These are phyloP conservation scores for Cenchrus purpureus DNA, from an alignment of 176 grass and related monocot species.

Conservation along the genomic window DNA sequence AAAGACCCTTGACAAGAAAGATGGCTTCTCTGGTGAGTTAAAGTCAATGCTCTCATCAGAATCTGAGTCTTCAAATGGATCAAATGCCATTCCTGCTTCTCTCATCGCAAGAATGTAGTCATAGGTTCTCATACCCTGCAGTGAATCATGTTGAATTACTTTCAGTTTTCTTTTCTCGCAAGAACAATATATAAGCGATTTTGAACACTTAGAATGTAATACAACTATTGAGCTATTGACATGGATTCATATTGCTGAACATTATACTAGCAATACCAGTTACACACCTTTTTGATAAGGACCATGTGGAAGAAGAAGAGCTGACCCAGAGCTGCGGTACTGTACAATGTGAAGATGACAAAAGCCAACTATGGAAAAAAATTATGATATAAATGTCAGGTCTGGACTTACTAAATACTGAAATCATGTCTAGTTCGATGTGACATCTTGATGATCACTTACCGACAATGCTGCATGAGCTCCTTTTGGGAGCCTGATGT, in stretches of 20 bases:
- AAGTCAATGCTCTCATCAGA: conserved; percentile 77
- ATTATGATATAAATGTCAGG: conserved; percentile 13
- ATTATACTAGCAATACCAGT: neutral
- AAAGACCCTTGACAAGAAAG: conserved; percentile 60
- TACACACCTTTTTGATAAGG: conserved; percentile 83
- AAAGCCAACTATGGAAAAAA: conserved; percentile 60
- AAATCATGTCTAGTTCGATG: neutral
- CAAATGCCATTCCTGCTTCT: conserved; percentile 64
- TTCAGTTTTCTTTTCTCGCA: neutral
- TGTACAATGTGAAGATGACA: conserved; percentile 76
- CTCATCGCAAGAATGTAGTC: conserved; percentile 98
- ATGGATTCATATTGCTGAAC: neutral
- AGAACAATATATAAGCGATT: neutral
- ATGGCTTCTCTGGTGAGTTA: conserved; percentile 67
- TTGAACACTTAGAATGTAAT: neutral
- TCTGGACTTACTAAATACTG: neutral
- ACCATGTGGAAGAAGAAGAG: conserved; percentile 96
- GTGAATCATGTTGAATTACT: neutral
- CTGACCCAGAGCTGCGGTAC: conserved; percentile 80
- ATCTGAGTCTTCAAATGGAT: conserved; percentile 77
- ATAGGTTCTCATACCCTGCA: conserved; percentile 97
- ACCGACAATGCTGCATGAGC: conserved; percentile 83
- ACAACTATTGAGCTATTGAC: neutral
- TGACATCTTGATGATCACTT: conserved; percentile 21
- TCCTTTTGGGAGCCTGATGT: conserved; percentile 80